These are phyloP conservation scores for Zalaria obscura DNA, from an alignment of 2,329 filamentous ascomycete genomes.

Conservation along the genomic window DNA sequence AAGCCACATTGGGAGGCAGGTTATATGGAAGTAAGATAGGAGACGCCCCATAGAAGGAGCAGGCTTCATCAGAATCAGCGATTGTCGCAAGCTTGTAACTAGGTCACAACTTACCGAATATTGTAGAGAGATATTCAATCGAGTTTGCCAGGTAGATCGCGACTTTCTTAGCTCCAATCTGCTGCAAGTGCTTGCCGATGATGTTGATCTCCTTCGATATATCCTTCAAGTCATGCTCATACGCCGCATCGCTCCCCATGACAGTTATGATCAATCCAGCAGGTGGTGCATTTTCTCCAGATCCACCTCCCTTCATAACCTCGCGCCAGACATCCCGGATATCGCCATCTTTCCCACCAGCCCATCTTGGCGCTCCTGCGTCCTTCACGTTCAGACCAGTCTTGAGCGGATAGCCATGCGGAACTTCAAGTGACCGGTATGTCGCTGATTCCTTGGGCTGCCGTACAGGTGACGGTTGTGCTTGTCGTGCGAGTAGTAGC, in stretches of 20 bases:
- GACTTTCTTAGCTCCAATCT: conserved; percentile 54
- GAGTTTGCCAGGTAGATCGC: conserved; percentile 91
- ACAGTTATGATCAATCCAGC: conserved; percentile 66
- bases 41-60: conserved; percentile 76
- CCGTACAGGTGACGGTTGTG: conserved; percentile 62
- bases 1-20: conserved; percentile 52
- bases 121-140: conserved; percentile 64
- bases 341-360: conserved; percentile 71
- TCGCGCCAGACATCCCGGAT: conserved; percentile 85
- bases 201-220: conserved; percentile 77
- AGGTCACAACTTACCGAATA: conserved; percentile 46
- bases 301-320: conserved; percentile 27
- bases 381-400: conserved; percentile 72
- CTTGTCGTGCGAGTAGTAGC: conserved; percentile 75
- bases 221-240: conserved; percentile 57
- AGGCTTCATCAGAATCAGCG: conserved; percentile 36
- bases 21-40: conserved; percentile 78
- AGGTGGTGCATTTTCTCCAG: conserved; percentile 48
- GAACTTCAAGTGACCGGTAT: conserved; percentile 71
- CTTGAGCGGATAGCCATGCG: conserved; percentile 71
- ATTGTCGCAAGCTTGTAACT: not conserved
- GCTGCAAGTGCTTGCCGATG: conserved; percentile 62
- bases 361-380: conserved; percentile 66
- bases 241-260: conserved; percentile 57
- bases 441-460: conserved; percentile 73